These are phyloP conservation scores for Auriscalpium vulgare DNA, from an alignment of 768 basidiomycete species.

Conservation along the genomic window DNA sequence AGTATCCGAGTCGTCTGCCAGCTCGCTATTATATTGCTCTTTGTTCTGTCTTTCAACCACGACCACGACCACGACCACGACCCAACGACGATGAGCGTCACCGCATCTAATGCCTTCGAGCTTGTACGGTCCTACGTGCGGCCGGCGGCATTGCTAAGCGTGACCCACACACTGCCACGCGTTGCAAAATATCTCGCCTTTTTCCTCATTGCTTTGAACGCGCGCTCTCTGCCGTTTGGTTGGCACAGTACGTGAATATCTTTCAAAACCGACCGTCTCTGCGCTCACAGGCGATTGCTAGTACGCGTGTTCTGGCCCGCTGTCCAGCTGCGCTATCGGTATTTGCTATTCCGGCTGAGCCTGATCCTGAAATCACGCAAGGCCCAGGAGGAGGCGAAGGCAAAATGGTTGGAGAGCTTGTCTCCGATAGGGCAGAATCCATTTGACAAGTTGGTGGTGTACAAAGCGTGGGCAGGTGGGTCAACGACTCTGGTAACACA, in stretches of 20 bases:
- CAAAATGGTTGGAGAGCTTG: slow-evolving; percentile 6
- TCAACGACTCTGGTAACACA: not conserved
- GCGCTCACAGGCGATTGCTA: not conserved
- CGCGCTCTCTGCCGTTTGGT: slow-evolving; percentile 9
- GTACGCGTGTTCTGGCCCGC: slow-evolving; percentile 8
- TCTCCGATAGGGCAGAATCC: slow-evolving; percentile 18
- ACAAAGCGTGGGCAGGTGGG: slow-evolving; percentile 15
- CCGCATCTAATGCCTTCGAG: not conserved
- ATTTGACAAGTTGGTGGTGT: slow-evolving; percentile 12
- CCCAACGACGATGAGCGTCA: not conserved
- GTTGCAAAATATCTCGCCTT: slow-evolving; percentile 3
- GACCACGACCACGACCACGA: too few species aligned
- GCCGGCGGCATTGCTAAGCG: not conserved
- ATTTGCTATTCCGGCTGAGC: slow-evolving; percentile 1
- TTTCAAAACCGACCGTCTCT: not conserved
- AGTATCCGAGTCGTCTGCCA: too few species aligned
- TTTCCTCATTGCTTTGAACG: not conserved
- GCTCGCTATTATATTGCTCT: too few species aligned
- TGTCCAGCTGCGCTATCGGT: not conserved
- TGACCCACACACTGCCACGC: not conserved
- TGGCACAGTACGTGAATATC: slow-evolving; percentile 11
- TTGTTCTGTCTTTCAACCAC: too few species aligned
- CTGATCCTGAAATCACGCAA: slow-evolving; percentile 2
- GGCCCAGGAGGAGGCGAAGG: not conserved
- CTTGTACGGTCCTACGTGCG: not conserved